Evolutionary conservation across 768 basidiomycete species (phyloP), one percentile per base, ranked within the genome.

Genomic region (Rhodocollybia butyracea): DNA sequence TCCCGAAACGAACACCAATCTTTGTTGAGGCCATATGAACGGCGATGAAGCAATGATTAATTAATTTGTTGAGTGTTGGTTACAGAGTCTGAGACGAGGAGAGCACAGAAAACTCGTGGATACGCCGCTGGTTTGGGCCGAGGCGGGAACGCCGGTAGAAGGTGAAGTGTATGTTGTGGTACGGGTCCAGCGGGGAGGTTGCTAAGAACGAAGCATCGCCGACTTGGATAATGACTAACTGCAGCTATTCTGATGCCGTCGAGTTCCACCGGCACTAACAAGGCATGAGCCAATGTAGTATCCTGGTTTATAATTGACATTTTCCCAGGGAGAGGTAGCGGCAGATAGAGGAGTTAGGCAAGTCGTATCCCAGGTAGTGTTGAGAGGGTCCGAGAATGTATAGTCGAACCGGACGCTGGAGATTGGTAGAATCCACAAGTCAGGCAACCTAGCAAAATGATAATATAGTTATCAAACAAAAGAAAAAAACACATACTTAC

Each of bases 251-350:
- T 1, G 72, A 64, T 1, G 71, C 40, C 5, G 84, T 79, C 0
- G 79, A 64, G 56, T 88, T 84, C 87, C 88, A 92, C 88, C 89
- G 90, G 21, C 76, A 72, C 1, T n/a, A n/a, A n/a, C n/a, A n/a
- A n/a, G 89, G 83, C 54, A 80, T 65, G 40, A 91, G 2, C 81
- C 71, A 40, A 74, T 65, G 65, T 83, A 84, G 34, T 67, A 70
- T 26, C 85, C 88, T 3, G 70, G 12, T 5, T 71, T 60, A 62
- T 71, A 81, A 46, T 74, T 69, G 51, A 91, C 77, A 31, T 68
- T 68, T 39, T 76, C 57, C 84, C 85, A 92, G 76, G 68, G 54
- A 89, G 81, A 43, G 88, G 69, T 43, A 73, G 76, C 3, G 80
- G 69, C 56, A 24, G 80, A 70, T 29, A 64, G 22, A 31, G 59